A percentile compares a stretch with the other conserved stretches of the same genome.
Conservation (phyloP, 768 basidiomycete species). For the Lepiota venenata region DNA sequence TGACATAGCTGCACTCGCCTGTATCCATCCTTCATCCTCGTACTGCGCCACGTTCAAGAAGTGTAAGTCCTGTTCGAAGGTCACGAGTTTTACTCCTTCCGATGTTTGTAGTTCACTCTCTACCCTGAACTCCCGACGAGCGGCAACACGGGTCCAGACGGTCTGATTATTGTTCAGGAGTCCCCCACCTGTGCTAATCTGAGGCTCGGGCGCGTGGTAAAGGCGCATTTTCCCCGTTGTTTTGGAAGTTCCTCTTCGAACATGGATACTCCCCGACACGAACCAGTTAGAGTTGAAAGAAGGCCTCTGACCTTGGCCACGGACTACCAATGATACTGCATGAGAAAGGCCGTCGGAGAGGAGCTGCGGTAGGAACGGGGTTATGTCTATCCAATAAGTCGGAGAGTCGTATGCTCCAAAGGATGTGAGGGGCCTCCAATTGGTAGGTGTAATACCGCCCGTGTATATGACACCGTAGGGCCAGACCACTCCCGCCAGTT, state of each 20-base stretch:
- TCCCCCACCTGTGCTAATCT: slow-evolving; percentile 36
- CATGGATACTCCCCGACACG: slow-evolving; percentile 43
- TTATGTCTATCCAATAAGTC: slow-evolving; percentile 60
- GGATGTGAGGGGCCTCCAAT: slow-evolving; percentile 27
- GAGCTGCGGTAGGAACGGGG: slow-evolving; percentile 56
- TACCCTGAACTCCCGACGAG: slow-evolving; percentile 41
- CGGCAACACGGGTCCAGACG: slow-evolving; percentile 48
- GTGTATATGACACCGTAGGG: slow-evolving; percentile 23
- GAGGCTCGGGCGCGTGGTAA: slow-evolving; percentile 41
- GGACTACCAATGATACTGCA: slow-evolving; percentile 53
- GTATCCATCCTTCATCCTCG: slow-evolving; percentile 34
- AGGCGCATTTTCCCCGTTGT: slow-evolving; percentile 49
- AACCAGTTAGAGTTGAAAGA: slow-evolving; percentile 56
- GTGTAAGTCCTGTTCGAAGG: slow-evolving; percentile 45
- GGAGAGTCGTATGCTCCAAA: slow-evolving; percentile 65
- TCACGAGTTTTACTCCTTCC: slow-evolving; percentile 40
- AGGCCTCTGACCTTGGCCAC: slow-evolving; percentile 50
- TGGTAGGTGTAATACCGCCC: slow-evolving; percentile 53
- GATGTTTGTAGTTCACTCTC: slow-evolving; percentile 49
- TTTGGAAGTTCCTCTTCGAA: slow-evolving; percentile 38
- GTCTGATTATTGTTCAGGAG: slow-evolving; percentile 34
- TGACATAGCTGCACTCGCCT: slow-evolving; percentile 16
- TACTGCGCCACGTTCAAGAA: slow-evolving; percentile 53
- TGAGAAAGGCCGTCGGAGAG: slow-evolving; percentile 36
- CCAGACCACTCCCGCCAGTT: slow-evolving; percentile 47